Evolutionary conservation across 495 filamentous ascomycete species (phyloP).

Genomic region (Neurospora tetraspora): DNA sequence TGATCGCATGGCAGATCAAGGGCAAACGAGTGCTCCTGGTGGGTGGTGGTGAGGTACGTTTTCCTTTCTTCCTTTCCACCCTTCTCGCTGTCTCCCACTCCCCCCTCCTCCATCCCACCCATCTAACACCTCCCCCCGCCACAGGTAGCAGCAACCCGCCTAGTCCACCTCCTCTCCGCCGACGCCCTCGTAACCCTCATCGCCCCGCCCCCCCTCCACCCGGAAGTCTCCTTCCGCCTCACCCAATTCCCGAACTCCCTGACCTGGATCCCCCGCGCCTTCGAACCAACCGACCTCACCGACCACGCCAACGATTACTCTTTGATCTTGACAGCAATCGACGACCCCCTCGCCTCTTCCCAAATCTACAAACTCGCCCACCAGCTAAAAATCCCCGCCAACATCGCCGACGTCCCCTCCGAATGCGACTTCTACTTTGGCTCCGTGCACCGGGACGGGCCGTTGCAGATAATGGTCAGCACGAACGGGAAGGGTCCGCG

Average conservation of each 20-base stretch:
- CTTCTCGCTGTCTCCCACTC: too few species aligned
- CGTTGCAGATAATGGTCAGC: slow-evolving; percentile 98
- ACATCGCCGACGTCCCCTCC: slow-evolving; percentile 92
- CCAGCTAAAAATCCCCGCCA: slow-evolving; percentile 70
- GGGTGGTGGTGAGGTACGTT: slow-evolving; percentile 82
- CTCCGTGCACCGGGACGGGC: slow-evolving; percentile 86
- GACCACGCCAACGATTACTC: slow-evolving; percentile 34
- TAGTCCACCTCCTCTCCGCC: slow-evolving; percentile 85
- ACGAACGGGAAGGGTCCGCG: slow-evolving; percentile 96
- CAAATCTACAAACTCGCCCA: slow-evolving; percentile 89
- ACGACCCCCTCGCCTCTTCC: slow-evolving; percentile 80
- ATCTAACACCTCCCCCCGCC: neutral
- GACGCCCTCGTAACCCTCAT: slow-evolving; percentile 84
- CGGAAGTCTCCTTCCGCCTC: slow-evolving; percentile 77
- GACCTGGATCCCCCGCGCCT: slow-evolving; percentile 67
- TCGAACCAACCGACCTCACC: slow-evolving; percentile 73
- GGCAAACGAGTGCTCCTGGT: slow-evolving; percentile 77
- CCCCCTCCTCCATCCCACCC: neutral
- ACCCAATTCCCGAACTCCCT: too few species aligned
- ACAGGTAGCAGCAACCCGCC: slow-evolving; percentile 90
- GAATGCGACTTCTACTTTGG: slow-evolving; percentile 99
- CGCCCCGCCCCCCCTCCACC: slow-evolving; percentile 65
- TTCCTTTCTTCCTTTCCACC: too few species aligned
- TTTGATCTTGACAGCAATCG: slow-evolving; percentile 88
- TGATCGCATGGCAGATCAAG: slow-evolving; percentile 88